Conservation (phyloP, 2,329 filamentous ascomycete genomes). For the Coleophoma crateriformis region DNA sequence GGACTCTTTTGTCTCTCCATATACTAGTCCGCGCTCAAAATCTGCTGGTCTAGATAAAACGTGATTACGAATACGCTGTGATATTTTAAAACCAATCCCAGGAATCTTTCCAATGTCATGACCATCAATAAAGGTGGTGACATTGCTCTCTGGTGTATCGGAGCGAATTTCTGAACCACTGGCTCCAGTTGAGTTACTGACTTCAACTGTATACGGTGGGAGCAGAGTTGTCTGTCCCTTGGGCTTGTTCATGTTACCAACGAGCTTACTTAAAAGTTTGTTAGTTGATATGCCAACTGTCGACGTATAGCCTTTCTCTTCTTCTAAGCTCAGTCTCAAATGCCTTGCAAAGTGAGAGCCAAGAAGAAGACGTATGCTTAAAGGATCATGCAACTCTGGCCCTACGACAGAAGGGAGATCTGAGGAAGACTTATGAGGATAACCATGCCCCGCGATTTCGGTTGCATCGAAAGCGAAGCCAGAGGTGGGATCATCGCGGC, state of each 20-base stretch:
- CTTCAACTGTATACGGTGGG: slow-evolving; percentile 44
- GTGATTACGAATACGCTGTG: slow-evolving; percentile 59
- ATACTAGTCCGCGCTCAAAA: slow-evolving; percentile 37
- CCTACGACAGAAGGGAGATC: slow-evolving; percentile 1
- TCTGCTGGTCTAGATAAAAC: slow-evolving; percentile 40
- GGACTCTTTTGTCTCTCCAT: slow-evolving; percentile 43
- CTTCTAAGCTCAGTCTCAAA: slow-evolving; percentile 66
- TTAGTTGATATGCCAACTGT: slow-evolving; percentile 85
- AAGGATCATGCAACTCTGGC: slow-evolving; percentile 6
- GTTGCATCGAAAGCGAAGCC: slow-evolving; percentile 79
- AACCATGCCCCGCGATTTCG: slow-evolving; percentile 51
- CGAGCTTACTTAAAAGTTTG: slow-evolving; percentile 81
- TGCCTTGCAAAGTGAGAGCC: slow-evolving; percentile 77
- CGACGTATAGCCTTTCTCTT: slow-evolving; percentile 76
- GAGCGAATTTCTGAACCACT: slow-evolving; percentile 2
- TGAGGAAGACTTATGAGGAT: slow-evolving; percentile 6
- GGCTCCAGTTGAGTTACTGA: not conserved
- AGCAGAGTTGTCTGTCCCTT: slow-evolving; percentile 80
- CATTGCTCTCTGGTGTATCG: slow-evolving; percentile 36
- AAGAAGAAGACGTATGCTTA: slow-evolving; percentile 55
- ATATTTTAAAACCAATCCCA: slow-evolving; percentile 78
- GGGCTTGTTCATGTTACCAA: slow-evolving; percentile 80
- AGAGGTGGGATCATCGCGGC: slow-evolving; percentile 64
- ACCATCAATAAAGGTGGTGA: slow-evolving; percentile 65
- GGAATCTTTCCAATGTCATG: slow-evolving; percentile 78